Evolutionary conservation across 2,329 filamentous ascomycete species (phyloP), one percentile per base, ranked within the genome.

Genomic region (Aureobasidium sp.): DNA sequence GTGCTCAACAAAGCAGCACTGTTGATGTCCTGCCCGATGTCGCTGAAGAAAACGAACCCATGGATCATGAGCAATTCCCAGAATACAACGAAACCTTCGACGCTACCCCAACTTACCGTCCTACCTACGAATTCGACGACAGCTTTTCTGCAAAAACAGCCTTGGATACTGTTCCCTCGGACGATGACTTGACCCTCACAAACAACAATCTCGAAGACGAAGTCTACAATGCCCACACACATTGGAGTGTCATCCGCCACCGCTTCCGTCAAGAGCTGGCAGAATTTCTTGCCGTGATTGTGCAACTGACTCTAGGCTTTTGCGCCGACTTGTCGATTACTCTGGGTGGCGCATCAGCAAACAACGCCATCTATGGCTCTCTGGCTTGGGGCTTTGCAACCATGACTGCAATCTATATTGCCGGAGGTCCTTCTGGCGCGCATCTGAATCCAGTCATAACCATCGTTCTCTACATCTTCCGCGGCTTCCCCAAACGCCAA

Each of bases 401-500:
- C 8, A 75, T 76, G 74, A 68, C 75, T 2, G 74, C 86, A 4
- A 82, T 89, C 49, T 68, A 68, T 47, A 62, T 64, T 40, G 67
- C 66, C 22, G 64, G 62, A 14, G 78, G 78, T 12, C 72, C 79
- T 8, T 78, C 75, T 4, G 78, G 79, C 61, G 77, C 75, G 0
- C 78, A 81, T 61, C 69, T 81, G 12, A 81, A 79, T 50, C 79
- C 79, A 0, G 76, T 74, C 0, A 72, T 81, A 7, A 76, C 77
- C 0, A 70, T 79, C 17, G 68, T 71, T 12, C 69, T 77, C 8
- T 75, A 73, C 27, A 68, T 72, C 61, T 82, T 75, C 66, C 78
- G 80, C 44, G 79, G 79, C 1, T 82, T 84, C 31, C 82, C 81
- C 0, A 77, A 79, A 65, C 69, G 74, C 11, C 79, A 82, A 70